A percentile compares a stretch with the other conserved stretches of the same genome.
These are phyloP conservation scores for Globisporangium mamillatum DNA, from an alignment of 352 stramenopile species.

Conservation along the genomic window DNA sequence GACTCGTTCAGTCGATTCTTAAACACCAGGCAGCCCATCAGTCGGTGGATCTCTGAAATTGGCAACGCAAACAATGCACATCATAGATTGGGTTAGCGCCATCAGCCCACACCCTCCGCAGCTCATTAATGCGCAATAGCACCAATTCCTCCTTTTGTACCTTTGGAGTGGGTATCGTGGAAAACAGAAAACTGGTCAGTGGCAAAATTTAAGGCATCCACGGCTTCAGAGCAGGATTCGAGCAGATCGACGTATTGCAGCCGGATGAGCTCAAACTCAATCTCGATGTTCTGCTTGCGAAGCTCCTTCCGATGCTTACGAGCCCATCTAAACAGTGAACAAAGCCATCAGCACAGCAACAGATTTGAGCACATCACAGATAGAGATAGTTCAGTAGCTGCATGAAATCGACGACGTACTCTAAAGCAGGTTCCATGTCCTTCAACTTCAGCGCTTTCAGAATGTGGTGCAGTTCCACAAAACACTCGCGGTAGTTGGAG, in stretches of 20 bases:
- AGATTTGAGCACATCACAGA: neutral
- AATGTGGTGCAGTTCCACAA: constrained; percentile 65
- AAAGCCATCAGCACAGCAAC: neutral
- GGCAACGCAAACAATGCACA: neutral
- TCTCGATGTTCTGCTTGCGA: constrained; percentile 47
- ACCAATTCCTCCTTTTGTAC: constrained; percentile 17
- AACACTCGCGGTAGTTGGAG: constrained; percentile 53
- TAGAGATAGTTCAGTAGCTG: too few relatives aligned
- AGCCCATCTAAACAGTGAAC: constrained; percentile 47
- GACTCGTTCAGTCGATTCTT: constrained; percentile 69
- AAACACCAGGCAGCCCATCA: constrained; percentile 84
- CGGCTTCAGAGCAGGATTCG: constrained; percentile 56
- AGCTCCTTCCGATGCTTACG: constrained; percentile 51
- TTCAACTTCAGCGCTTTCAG: constrained; percentile 60
- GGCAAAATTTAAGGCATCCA: constrained; percentile 69
- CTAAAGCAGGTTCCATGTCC: constrained; percentile 61
- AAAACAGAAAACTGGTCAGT: constrained; percentile 62
- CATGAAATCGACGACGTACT: constrained; percentile 23
- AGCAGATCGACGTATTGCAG: constrained; percentile 81
- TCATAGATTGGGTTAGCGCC: neutral
- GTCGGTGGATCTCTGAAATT: constrained; percentile 53
- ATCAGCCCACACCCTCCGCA: neutral
- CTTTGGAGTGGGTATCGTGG: constrained; percentile 55
- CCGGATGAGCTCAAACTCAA: constrained; percentile 83
- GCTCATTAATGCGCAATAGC: neutral